Evolutionary conservation across 768 basidiomycete genomes (phyloP), one percentile per base, ranked within the genome.

Genomic region (Termitomyces sp.): DNA sequence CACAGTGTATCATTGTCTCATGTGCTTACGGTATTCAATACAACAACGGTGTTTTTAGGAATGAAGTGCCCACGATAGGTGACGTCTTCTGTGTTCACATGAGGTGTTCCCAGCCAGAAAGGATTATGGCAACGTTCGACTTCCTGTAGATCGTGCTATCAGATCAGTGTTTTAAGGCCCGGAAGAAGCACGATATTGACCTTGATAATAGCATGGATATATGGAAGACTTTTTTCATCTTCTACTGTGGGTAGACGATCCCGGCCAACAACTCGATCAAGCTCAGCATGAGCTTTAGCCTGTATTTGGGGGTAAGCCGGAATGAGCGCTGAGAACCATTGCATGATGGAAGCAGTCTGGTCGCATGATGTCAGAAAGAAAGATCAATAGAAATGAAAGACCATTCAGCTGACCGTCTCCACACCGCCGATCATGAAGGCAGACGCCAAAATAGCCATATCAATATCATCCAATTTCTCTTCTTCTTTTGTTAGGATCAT

Each of bases 401-500:
- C n/a, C 2, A 25, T 39, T 22, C 15, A 5, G 60, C 67, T 18
- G 41, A 75, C 76, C 29, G 77, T 71, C 53, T 78, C 70, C n/a
- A 78, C 72, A 12, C 77, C 77, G 4, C 73, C 77, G 11, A 77
- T 72, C 67, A 73, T 76, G 56, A 78, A 77, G 3, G 70, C 74
- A 3, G 73, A 63, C 18, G 71, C 68, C 15, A 79, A 62, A 31
- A 77, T 75, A 7, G 64, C 44, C 65, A 75, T 72, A 60, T 79
- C 78, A 3, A 72, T 42, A 45, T 66, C 58, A 52, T 73, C 72
- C 23, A 78, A 61, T 7, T 63, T 51, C 40, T 77, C 74, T 46
- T 72, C 65, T 18, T 71, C 63, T 52, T 62, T 64, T 27, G 58
- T 52, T n/a, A 66, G 38, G 1, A 79, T 54, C 51, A 77, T 56